Evolutionary conservation across 176 grass and related monocot species (phyloP).

Genomic region (Rhynchospora breviuscula): DNA sequence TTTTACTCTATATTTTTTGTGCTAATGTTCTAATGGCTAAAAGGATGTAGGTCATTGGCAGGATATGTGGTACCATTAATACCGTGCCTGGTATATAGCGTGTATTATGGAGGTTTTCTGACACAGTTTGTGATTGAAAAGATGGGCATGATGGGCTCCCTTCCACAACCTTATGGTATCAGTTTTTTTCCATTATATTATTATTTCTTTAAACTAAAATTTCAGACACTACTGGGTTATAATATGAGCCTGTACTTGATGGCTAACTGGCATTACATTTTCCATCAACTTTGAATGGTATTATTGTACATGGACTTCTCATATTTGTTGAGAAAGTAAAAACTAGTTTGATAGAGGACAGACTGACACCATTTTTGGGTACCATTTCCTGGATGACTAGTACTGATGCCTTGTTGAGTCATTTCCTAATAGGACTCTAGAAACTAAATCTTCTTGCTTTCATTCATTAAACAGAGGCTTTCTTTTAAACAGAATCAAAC

Average conservation of each 20-base stretch:
- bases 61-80: constrained; percentile 65
- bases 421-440: background rate
- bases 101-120: constrained; percentile 94
- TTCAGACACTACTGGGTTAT: background rate
- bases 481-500: background rate
- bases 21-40: constrained; percentile 24
- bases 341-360: background rate
- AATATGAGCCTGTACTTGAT: background rate
- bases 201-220: background rate
- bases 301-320: background rate
- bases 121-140: constrained; percentile 91
- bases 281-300: background rate
- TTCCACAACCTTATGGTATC: constrained; percentile 90
- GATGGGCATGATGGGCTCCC: constrained; percentile 99
- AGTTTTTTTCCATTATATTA: constrained; percentile 27
- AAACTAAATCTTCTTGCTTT: background rate
- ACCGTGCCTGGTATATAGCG: constrained; percentile 58
- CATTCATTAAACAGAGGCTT: background rate
- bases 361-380: background rate
- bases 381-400: background rate
- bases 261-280: background rate
- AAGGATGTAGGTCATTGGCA: constrained; percentile 62
- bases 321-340: background rate
- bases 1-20: constrained; percentile 5
- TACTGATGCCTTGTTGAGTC: background rate